A percentile compares a stretch with the other conserved stretches of the same genome.
phyloP scores from a whole-genome alignment of 177 flowering plant species.

The Vitis hybrid region DNA sequence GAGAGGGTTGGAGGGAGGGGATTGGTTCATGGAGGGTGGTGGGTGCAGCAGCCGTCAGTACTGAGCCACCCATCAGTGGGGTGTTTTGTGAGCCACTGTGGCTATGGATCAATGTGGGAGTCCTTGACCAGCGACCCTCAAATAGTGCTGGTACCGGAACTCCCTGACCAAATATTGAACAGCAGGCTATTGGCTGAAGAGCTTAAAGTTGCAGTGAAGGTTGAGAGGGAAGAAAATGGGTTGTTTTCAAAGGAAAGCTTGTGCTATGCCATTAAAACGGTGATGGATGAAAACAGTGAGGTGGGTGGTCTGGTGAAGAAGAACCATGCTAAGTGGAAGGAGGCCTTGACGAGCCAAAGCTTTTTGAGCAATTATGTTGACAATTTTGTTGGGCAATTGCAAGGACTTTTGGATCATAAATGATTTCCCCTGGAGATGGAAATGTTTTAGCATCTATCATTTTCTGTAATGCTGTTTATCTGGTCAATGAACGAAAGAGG shows the following conservation, averaged over 20 bases:
- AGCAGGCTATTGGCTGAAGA: conserved; percentile 41
- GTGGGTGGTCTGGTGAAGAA: conserved; percentile 28
- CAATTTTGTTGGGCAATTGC: conserved; percentile 26
- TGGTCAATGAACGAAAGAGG: too few species aligned
- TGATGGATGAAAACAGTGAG: conserved; percentile 46
- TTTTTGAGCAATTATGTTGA: conserved; percentile 37
- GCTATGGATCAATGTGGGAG: conserved; percentile 54
- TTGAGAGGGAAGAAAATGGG: conserved; percentile 40
- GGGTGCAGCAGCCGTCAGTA: conserved; percentile 38
- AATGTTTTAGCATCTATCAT: too few species aligned
- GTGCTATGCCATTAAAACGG: conserved; percentile 35
- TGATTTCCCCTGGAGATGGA: too few species aligned
- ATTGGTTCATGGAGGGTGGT: conserved; percentile 22
- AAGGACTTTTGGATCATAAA: conserved; percentile 11
- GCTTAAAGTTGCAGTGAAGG: conserved; percentile 47
- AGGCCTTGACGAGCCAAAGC: conserved; percentile 25
- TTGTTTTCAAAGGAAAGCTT: conserved; percentile 44
- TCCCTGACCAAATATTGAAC: conserved; percentile 51
- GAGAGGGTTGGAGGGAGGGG: conserved; percentile 25
- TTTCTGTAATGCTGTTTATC: too few species aligned
- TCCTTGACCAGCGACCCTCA: conserved; percentile 36
- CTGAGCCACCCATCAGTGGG: conserved; percentile 42
- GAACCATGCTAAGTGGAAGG: conserved; percentile 44
- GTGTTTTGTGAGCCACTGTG: conserved; percentile 51
- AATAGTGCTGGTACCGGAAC: conserved; percentile 42